These are phyloP conservation scores for Geotrichum klebahnii DNA, from an alignment of 1,139 yeast species.

Conservation along the genomic window DNA sequence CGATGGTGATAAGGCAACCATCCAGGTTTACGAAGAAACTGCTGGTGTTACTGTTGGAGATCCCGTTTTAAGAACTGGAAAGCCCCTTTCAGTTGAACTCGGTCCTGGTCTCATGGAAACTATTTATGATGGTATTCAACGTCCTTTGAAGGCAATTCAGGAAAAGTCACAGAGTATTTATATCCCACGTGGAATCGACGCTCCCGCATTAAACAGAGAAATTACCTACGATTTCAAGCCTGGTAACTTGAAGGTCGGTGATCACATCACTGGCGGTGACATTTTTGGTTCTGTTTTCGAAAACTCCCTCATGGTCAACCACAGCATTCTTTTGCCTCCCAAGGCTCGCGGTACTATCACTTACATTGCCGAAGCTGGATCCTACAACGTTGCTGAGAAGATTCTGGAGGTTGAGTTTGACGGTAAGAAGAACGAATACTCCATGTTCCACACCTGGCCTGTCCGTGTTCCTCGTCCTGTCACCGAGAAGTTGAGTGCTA, in stretches of 20 bases:
- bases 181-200: conserved; percentile 97
- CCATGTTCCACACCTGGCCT: conserved; percentile 99
- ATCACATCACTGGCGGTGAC: conserved; percentile 97
- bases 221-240: conserved; percentile 85
- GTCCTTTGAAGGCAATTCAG: conserved; percentile 91
- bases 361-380: conserved; percentile 81
- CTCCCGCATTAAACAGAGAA: conserved; percentile 84
- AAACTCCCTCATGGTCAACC: conserved; percentile 86
- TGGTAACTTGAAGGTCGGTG: conserved; percentile 76
- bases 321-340: conserved; percentile 92
- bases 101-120: conserved; percentile 99
- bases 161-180: conserved; percentile 84
- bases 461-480: conserved; percentile 99
- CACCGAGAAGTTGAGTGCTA: conserved; percentile 86
- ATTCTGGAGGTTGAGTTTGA: conserved; percentile 91
- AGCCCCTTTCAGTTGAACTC: conserved; percentile 93
- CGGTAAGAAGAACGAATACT: conserved; percentile 72
- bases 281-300: conserved; percentile 91
- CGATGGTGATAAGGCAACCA: conserved; percentile 92
- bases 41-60: conserved; percentile 99
- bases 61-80: conserved; percentile 95
- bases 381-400: conserved; percentile 84
- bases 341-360: conserved; percentile 97
- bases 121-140: conserved; percentile 97
- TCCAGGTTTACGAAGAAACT: conserved; percentile 98